A percentile compares a stretch with the other conserved stretches of the same genome.
Conservation (phyloP, 371 early-diverging fungal genomes). For the Circinella minor region DNA sequence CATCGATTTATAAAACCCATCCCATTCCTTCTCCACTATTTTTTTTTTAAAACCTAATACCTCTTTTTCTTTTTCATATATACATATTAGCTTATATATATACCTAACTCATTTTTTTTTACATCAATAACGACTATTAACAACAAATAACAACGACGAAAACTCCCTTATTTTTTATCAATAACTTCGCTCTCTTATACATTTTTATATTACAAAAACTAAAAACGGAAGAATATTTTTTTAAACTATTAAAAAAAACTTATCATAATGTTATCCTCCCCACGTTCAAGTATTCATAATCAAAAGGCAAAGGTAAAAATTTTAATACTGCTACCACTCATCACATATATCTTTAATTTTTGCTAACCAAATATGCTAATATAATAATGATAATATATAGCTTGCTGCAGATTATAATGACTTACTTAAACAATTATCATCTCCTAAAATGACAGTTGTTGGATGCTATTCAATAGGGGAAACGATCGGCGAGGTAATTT, state of each 20-base stretch:
- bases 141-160: too few species aligned
- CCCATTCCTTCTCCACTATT: constrained; percentile 24
- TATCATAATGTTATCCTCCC: constrained; percentile 23
- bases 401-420: constrained; percentile 39
- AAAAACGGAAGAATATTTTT: constrained; percentile 5
- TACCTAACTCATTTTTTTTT: neutral
- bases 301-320: constrained; percentile 33
- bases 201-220: too few species aligned
- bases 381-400: constrained; percentile 1
- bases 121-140: neutral
- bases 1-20: constrained; percentile 15
- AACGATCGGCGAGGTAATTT: constrained; percentile 28
- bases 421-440: constrained; percentile 29
- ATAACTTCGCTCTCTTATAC: too few species aligned
- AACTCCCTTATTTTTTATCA: too few species aligned
- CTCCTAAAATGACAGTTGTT: constrained; percentile 29
- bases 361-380: neutral
- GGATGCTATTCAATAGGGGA: constrained; percentile 32
- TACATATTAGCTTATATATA: neutral
- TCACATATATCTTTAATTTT: neutral
- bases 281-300: constrained; percentile 27
- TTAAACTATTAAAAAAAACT: neutral
- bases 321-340: neutral
- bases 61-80: neutral
- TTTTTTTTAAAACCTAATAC: constrained; percentile 1